phyloP scores from a whole-genome alignment of 2,329 filamentous ascomycete species.

The Aspergillus brasiliensis region DNA sequence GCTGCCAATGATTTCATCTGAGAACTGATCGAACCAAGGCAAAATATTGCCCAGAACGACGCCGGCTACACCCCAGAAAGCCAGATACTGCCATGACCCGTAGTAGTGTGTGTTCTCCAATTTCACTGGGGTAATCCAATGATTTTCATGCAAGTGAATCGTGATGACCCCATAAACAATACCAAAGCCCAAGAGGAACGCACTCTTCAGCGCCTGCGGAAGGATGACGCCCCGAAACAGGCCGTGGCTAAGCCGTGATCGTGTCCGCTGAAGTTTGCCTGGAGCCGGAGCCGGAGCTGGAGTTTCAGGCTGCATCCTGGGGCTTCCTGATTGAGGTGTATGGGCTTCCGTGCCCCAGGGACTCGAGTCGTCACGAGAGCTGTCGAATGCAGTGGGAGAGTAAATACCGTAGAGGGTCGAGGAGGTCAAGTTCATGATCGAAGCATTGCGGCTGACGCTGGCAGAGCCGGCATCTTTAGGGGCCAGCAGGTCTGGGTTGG shows the following conservation, averaged over 20 bases:
- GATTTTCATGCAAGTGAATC: conserved; percentile 72
- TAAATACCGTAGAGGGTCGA: conserved; percentile 94
- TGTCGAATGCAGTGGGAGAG: conserved; percentile 63
- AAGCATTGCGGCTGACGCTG: conserved; percentile 69
- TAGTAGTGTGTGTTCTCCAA: conserved; percentile 58
- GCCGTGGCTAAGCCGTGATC: conserved; percentile 41
- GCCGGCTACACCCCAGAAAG: conserved; percentile 79
- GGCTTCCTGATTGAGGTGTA: conserved; percentile 58
- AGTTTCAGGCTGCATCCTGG: conserved; percentile 42
- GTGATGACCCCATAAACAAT: conserved; percentile 81
- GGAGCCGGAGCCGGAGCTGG: conserved; percentile 28
- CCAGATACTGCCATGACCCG: conserved; percentile 66
- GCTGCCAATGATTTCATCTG: conserved; percentile 57
- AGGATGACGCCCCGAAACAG: conserved; percentile 49
- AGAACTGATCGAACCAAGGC: conserved; percentile 80
- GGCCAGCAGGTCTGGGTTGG: conserved; percentile 38
- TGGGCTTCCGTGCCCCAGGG: conserved; percentile 79
- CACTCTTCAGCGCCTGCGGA: conserved; percentile 59
- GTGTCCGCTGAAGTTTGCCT: conserved; percentile 34
- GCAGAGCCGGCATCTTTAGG: conserved; percentile 35
- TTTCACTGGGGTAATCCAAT: conserved; percentile 63
- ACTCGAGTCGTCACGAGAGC: conserved; percentile 62
- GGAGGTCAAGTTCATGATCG: conserved; percentile 81
- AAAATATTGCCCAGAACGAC: conserved; percentile 76
- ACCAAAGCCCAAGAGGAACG: conserved; percentile 75